A percentile compares a stretch with the other conserved stretches of the same genome.
These are phyloP conservation scores for Cryoendolithus antarcticus DNA, from an alignment of 2,329 filamentous ascomycete species.

Conservation along the genomic window DNA sequence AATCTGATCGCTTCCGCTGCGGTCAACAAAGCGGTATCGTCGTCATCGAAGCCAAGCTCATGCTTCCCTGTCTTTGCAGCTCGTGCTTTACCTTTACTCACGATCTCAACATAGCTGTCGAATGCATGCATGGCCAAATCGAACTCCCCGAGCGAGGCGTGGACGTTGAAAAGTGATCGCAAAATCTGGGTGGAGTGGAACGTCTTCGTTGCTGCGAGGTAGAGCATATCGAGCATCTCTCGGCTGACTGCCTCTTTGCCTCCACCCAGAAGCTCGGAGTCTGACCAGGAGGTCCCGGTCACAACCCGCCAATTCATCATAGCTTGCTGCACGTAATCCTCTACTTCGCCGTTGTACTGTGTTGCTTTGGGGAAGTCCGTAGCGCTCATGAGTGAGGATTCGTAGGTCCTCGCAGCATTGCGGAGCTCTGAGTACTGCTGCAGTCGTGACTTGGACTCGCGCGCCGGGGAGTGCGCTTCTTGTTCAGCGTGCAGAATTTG, in stretches of 20 bases:
- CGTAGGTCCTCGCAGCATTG: slow-evolving; percentile 66
- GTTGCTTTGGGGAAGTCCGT: slow-evolving; percentile 76
- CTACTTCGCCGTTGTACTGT: slow-evolving; percentile 65
- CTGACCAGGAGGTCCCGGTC: slow-evolving; percentile 66
- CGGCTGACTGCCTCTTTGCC: slow-evolving; percentile 65
- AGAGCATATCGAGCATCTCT: slow-evolving; percentile 71
- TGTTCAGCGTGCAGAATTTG: slow-evolving; percentile 47
- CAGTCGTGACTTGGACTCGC: slow-evolving; percentile 19
- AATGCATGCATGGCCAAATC: slow-evolving; percentile 83
- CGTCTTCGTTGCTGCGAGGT: slow-evolving; percentile 80
- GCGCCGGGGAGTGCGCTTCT: slow-evolving; percentile 12
- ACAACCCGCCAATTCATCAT: slow-evolving; percentile 77
- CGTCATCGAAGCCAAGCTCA: slow-evolving; percentile 63
- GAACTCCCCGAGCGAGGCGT: slow-evolving; percentile 80
- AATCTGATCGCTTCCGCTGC: slow-evolving; percentile 68
- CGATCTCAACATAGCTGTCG: slow-evolving; percentile 81
- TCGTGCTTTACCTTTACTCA: slow-evolving; percentile 72
- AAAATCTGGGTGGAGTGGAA: slow-evolving; percentile 90
- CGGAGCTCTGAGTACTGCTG: slow-evolving; percentile 63
- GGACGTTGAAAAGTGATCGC: slow-evolving; percentile 74
- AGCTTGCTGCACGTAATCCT: slow-evolving; percentile 66
- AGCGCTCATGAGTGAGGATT: slow-evolving; percentile 63
- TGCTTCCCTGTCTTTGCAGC: slow-evolving; percentile 60
- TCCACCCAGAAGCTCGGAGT: slow-evolving; percentile 68
- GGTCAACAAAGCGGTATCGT: slow-evolving; percentile 64